These are phyloP conservation scores for Teratosphaeria nubilosa DNA, from an alignment of 2,329 filamentous ascomycete species.

Conservation along the genomic window DNA sequence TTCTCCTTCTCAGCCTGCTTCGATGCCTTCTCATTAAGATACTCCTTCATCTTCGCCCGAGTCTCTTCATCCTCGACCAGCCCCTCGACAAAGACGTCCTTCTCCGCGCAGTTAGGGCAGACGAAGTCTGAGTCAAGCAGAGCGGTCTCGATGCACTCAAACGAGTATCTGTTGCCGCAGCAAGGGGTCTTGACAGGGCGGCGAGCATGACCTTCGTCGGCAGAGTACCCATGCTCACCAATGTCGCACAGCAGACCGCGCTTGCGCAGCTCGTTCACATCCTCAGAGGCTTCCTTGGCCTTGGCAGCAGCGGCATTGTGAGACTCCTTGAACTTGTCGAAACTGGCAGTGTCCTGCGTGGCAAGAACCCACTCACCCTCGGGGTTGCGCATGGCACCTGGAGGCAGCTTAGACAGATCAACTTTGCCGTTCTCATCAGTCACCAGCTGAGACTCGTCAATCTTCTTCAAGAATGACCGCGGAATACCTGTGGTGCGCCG, in stretches of 20 bases:
- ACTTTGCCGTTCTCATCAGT: conserved; percentile 58
- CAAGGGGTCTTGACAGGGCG: conserved; percentile 92
- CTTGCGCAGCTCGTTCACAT: conserved; percentile 79
- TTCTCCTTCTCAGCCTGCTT: conserved; percentile 36
- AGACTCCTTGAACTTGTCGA: conserved; percentile 95
- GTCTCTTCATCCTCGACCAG: conserved; percentile 33
- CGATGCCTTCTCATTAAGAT: conserved; percentile 46
- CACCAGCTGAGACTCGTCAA: conserved; percentile 58
- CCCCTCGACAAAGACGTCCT: conserved; percentile 43
- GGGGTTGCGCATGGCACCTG: conserved; percentile 93
- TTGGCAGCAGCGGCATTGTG: conserved; percentile 75
- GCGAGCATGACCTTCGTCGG: conserved; percentile 31
- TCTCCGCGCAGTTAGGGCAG: conserved; percentile 85
- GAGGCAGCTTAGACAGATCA: conserved; percentile 67
- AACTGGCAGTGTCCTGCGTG: conserved; percentile 87
- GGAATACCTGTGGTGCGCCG: conserved; percentile 97
- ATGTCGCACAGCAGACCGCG: conserved; percentile 85
- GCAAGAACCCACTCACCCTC: conserved; percentile 97
- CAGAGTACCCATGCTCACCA: conserved; percentile 96
- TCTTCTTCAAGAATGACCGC: conserved; percentile 85
- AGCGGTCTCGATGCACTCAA: conserved; percentile 98
- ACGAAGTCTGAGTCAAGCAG: conserved; percentile 97
- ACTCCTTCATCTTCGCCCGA: conserved; percentile 76
- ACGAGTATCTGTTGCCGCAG: conserved; percentile 97
- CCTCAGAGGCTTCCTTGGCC: conserved; percentile 60